These are phyloP conservation scores for Nematocida sp. DNA, from an alignment of 371 early-diverging fungal species.

Conservation along the genomic window DNA sequence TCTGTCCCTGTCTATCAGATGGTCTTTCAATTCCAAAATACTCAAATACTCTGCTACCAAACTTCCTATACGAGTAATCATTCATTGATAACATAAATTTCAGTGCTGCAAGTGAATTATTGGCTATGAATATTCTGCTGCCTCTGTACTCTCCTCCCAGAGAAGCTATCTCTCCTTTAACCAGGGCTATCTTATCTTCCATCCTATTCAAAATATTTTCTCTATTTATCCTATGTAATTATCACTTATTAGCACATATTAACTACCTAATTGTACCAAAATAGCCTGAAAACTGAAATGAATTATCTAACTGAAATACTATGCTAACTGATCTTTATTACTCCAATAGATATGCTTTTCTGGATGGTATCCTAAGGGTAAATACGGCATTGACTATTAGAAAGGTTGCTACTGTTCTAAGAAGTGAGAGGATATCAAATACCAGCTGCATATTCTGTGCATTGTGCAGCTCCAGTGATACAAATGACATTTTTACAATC, in stretches of 20 bases:
- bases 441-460: not conserved
- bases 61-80: constrained; percentile 90
- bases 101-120: constrained; percentile 96
- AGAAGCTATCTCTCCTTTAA: not conserved
- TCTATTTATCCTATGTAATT: constrained; percentile 33
- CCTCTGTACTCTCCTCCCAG: constrained; percentile 4
- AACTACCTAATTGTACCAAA: no score
- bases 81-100: constrained; percentile 92
- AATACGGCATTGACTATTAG: not conserved
- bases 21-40: constrained; percentile 78
- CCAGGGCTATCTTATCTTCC: not conserved
- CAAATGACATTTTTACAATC: not conserved
- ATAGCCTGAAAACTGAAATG: no score
- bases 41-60: constrained; percentile 78
- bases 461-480: not conserved
- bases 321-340: not conserved
- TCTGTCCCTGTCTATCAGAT: constrained; percentile 85
- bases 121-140: constrained; percentile 68
- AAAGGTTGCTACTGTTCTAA: not conserved
- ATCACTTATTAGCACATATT: constrained; percentile 9
- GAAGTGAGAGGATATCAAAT: constrained; percentile 2
- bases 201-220: constrained; percentile 1
- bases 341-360: constrained; percentile 7
- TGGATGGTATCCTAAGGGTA: constrained; percentile 7
- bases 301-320: no score